These are phyloP conservation scores for Carex parvula DNA, from an alignment of 176 grass and related monocot genomes.

Conservation along the genomic window DNA sequence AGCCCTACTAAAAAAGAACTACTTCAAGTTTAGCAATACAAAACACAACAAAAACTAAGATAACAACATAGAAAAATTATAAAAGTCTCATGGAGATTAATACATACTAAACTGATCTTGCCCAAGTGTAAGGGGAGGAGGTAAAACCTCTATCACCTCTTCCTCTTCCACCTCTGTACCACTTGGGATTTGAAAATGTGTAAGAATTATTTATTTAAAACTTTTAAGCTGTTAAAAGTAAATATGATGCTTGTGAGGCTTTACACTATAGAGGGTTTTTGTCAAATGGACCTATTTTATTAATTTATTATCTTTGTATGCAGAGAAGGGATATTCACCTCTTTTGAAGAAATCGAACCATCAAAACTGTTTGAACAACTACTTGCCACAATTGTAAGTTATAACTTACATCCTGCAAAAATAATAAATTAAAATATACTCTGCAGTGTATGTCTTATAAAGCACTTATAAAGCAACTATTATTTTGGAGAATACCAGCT, in stretches of 20 bases:
- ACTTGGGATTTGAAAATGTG: slow-evolving; percentile 21
- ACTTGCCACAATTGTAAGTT: slow-evolving; percentile 61
- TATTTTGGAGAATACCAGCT: slow-evolving; percentile 54
- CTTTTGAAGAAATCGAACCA: slow-evolving; percentile 72
- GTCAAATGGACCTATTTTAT: neutral
- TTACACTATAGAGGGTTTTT: neutral
- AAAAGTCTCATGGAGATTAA: no score
- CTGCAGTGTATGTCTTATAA: neutral
- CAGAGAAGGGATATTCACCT: slow-evolving; percentile 81
- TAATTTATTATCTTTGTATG: slow-evolving; percentile 30
- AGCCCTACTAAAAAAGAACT: no score
- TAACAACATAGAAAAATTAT: no score
- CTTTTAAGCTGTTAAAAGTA: neutral
- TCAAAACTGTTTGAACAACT: slow-evolving; percentile 80
- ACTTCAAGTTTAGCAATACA: no score
- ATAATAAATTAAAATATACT: neutral
- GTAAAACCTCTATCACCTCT: no score
- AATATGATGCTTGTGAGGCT: neutral
- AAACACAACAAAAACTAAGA: no score
- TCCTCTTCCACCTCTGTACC: no score
- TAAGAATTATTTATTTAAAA: slow-evolving; percentile 34
- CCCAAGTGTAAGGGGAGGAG: no score
- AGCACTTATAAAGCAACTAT: slow-evolving; percentile 17
- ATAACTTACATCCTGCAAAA: neutral
- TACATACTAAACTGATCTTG: no score